Evolutionary conservation across 768 basidiomycete species (phyloP), one percentile per base, ranked within the genome.

Genomic region (Agrocybe chaxingu): DNA sequence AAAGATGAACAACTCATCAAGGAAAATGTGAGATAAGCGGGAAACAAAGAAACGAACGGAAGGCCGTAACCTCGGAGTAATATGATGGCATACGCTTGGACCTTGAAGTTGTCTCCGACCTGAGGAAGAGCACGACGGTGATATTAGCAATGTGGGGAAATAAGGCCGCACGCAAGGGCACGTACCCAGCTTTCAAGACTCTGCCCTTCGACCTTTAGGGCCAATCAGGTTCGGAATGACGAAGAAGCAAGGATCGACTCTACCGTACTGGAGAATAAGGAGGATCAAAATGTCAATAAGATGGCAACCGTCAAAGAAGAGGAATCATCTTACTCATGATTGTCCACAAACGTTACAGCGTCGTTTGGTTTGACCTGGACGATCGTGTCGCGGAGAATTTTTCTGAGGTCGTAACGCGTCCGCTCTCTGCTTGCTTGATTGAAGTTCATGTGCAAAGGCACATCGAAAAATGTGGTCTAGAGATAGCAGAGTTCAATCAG

Each of bases 321-420:
- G 13, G 50, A 47, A 34, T 11, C n/a, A 24, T 69, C 85, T 67
- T 54, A 91, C 90, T 93, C 91, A 57, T 93, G 90, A 65, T 92
- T 93, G 59, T 93, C 90, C 6, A 92, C 90, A 60, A 92, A 92
- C 0, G 90, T 92, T 4, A 97, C 90, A 3, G 93, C 89, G 62
- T 93, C 89, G 24, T 77, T 71, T 2, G 94, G 92, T 52, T 81
- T 78, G 3, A 70, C 61, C 49, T 85, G 74, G 12, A 91, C 76
- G 8, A 98, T 65, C 1, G 89, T 87, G 41, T 78, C 73, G 45
- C 86, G 73, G 36, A 94, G 70, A 53, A 98, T 84, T 31, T 63
- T 79, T 53, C 92, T 73, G 41, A 98, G 75, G 67, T 96, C 93
- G 59, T 82, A 96, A 12, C 74, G 70, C 33, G 75, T 73, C 30